Evolutionary conservation across 345 rosid genomes (phyloP), one percentile per base, ranked within the genome.

Genomic region (Ceriops decandra): DNA sequence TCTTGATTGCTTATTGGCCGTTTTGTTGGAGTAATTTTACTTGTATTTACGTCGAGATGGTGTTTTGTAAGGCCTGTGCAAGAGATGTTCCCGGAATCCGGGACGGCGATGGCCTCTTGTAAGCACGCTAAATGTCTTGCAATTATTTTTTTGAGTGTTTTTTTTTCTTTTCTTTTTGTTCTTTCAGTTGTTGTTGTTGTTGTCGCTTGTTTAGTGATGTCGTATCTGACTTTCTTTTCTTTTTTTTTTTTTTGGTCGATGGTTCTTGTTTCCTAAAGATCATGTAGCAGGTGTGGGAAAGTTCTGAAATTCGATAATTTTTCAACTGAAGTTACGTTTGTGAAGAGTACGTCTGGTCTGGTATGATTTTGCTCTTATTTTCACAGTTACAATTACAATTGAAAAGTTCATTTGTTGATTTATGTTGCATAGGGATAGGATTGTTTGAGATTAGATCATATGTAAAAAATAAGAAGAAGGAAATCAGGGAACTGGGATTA

Each of bases 201-300:
- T 16, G 24, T 10, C 6, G 0, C 35, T 62, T 5, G 30, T 42
- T 33, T 27, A 22, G 49, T 42, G 49, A 42, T 42, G 4, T 13
- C 15, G 4, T 17, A 13, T 11, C 49, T 13, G 49, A 42, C 1
- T 42, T 42, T 42, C 1, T 42, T 13, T 3, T 42, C 0, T 38
- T 6, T 6, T 6, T 0, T 36, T 9, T 2, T 5, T 24, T 1
- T 15, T 60, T 8, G 5, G 2, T 49, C 3, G 19, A 28, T 51
- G 1, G 20, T 10, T 57, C 21, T 32, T 6, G 60, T 13, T 11
- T 24, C 26, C 6, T 76, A 52, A 27, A 76, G 80, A 32, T 76
- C 80, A 64, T 76, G 80, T 72, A 26, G 28, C 21, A 36, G 21
- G 8, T 76, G 79, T 6, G 79, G 79, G 33, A 76, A 62, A 61